Conservation (phyloP, 1,139 yeast genomes). For the Candida sp. region DNA sequence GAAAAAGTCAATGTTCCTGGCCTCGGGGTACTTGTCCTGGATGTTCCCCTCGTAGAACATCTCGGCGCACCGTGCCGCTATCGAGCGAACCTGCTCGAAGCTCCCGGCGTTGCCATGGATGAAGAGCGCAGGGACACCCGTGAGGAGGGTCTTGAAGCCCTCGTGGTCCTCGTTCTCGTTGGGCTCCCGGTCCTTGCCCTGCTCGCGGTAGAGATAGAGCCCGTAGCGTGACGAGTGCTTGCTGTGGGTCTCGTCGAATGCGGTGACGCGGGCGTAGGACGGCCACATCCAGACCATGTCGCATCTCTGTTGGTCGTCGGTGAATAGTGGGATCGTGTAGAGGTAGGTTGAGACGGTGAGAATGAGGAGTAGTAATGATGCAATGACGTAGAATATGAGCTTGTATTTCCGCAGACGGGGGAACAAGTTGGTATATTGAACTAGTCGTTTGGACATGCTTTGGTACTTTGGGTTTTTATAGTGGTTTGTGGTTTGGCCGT, state of each 20-base stretch:
- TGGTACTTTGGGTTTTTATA: no score
- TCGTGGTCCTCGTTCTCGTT: constrained; percentile 26
- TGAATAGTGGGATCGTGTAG: constrained; percentile 15
- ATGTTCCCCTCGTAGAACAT: constrained; percentile 36
- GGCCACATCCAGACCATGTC: constrained; percentile 75
- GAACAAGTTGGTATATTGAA: neutral
- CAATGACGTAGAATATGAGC: neutral
- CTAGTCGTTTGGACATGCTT: constrained; percentile 1
- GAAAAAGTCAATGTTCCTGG: constrained; percentile 71
- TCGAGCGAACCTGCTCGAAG: constrained; percentile 84
- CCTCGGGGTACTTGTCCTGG: constrained; percentile 23
- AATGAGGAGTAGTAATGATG: neutral
- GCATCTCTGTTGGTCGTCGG: constrained; percentile 49
- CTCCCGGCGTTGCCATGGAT: constrained; percentile 99
- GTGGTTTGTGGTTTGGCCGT: no score
- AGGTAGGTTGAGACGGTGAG: constrained; percentile 5
- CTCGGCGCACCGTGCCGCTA: constrained; percentile 80
- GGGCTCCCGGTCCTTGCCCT: constrained; percentile 62
- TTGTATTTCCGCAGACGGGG: constrained; percentile 5
- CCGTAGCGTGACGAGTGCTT: constrained; percentile 81
- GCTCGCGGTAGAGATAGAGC: constrained; percentile 79
- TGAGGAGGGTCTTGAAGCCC: constrained; percentile 26
- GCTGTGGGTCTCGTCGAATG: constrained; percentile 75
- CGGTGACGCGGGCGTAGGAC: constrained; percentile 71
- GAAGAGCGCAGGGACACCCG: constrained; percentile 88